Base-by-base conservation (phyloP, 169 alveolate genomes). In the Plasmodium adleri region DNA sequence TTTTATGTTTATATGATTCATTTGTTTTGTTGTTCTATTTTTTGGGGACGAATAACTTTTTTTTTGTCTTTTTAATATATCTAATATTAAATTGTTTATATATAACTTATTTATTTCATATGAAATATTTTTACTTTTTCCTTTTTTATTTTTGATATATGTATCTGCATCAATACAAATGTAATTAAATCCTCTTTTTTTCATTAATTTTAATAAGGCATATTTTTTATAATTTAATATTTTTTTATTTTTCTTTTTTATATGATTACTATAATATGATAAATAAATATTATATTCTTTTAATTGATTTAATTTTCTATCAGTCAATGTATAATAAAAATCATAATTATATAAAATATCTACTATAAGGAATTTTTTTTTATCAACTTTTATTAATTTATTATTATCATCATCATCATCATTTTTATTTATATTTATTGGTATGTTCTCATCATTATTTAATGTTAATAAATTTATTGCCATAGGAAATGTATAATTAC, bases 401-500 rank as follows among this genome's bases (percentile, higher is more conserved):
- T 20, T 49, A 39, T 28, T 49, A 22, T 28, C 39, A 63, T 22
- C 45, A 22, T 28, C 56, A 24, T 26, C 1, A 6, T 39, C 22
- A 52, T 12, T 5, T 6, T 20, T 50, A 9, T 52, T 15, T 9
- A 43, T 8, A 50, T 15, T 12, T 13, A n/a, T 49, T 24, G 22
- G 8, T 17, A 15, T 20, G 17, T 71, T 71, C 26, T 26, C 24
- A 26, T 12, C 74, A 26, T 45, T 39, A 70, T 59, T 60, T 62
- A 83, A 50, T 62, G 91, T 83, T 45, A 83, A 50, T 54, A 83
- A 68, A 83, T 83, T 83, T 20, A 83, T 67, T 22, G 91, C 91
- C 49, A 83, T 13, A 32, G 91, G 91, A 56, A 83, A 83, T 15
- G 54, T 22, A 60, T 28, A 83, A 83, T 83, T 83, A 12, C 71